Evolutionary conservation across 441 rosid genomes (phyloP).

Genomic region (Gossypium aridum): DNA sequence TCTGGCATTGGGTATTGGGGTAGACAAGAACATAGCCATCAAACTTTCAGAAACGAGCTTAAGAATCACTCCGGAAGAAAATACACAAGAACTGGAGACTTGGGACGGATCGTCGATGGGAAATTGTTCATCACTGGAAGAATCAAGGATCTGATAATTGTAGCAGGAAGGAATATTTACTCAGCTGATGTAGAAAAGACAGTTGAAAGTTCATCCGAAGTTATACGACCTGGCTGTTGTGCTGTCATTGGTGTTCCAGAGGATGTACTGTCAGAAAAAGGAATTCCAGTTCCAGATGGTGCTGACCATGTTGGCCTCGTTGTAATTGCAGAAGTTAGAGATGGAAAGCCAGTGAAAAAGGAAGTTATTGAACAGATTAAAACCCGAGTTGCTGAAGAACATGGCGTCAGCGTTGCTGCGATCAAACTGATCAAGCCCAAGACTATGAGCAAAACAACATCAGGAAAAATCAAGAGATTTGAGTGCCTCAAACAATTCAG

Average conservation of each 20-base stretch:
- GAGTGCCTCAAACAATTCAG: constrained; percentile 60
- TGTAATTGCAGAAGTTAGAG: constrained; percentile 65
- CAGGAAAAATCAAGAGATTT: constrained; percentile 74
- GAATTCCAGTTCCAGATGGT: constrained; percentile 45
- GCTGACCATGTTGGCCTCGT: constrained; percentile 64
- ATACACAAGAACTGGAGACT: constrained; percentile 60
- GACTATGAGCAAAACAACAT: constrained; percentile 64
- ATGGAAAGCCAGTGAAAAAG: constrained; percentile 39
- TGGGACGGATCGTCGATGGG: constrained; percentile 57
- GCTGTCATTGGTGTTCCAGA: constrained; percentile 72
- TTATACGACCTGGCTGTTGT: constrained; percentile 67
- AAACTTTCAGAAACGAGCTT: constrained; percentile 49
- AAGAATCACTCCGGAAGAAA: constrained; percentile 31
- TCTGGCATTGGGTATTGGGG: constrained; percentile 73
- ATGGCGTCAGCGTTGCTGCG: constrained; percentile 46
- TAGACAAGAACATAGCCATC: constrained; percentile 42
- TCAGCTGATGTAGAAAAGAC: constrained; percentile 69
- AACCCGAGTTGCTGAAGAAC: constrained; percentile 53
- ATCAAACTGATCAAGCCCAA: constrained; percentile 58
- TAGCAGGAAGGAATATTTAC: constrained; percentile 69
- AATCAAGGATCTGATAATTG: constrained; percentile 72
- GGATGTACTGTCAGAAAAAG: constrained; percentile 50
- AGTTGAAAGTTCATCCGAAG: constrained; percentile 52
- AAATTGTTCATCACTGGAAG: constrained; percentile 69
- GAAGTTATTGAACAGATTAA: constrained; percentile 35